Percentiles rank a stretch among this genome's conserved stretches.
These are phyloP conservation scores for Somion occarium DNA, from an alignment of 1,284 basidiomycete genomes.

Conservation along the genomic window DNA sequence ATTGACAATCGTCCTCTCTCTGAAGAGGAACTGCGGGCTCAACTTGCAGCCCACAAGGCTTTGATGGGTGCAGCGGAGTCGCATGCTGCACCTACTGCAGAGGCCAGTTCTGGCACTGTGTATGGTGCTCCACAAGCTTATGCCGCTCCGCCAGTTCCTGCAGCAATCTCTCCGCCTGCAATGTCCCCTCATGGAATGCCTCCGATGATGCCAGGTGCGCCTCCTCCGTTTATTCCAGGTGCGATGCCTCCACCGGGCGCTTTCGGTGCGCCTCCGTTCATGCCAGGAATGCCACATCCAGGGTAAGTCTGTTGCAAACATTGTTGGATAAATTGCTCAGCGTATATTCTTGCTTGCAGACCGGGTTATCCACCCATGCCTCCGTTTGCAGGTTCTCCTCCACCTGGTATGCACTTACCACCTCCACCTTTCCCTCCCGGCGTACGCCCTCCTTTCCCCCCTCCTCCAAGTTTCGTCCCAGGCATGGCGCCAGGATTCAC, in stretches of 20 bases:
- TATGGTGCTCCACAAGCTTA: constrained; percentile 70
- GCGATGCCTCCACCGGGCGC: constrained; percentile 35
- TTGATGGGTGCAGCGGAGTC: constrained; percentile 72
- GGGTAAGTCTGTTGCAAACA: constrained; percentile 36
- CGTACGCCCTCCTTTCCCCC: constrained; percentile 34
- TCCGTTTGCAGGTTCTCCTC: constrained; percentile 31
- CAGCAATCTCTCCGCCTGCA: constrained; percentile 29
- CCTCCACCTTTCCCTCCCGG: constrained; percentile 38
- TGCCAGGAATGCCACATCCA: constrained; percentile 31
- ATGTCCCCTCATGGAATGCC: constrained; percentile 24
- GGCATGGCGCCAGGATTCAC: constrained; percentile 15
- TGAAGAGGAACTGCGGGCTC: constrained; percentile 81
- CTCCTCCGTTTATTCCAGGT: constrained; percentile 37
- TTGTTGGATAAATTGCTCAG: too few species aligned
- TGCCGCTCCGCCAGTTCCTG: constrained; percentile 45
- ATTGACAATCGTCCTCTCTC: constrained; percentile 78
- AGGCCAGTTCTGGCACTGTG: constrained; percentile 45
- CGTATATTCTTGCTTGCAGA: constrained; percentile 21
- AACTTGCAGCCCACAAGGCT: constrained; percentile 87
- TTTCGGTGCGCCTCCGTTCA: constrained; percentile 32
- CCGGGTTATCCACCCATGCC: constrained; percentile 37
- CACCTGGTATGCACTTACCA: constrained; percentile 28
- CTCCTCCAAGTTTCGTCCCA: constrained; percentile 25
- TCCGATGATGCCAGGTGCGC: constrained; percentile 31
- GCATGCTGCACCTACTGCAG: constrained; percentile 32